Conservation (phyloP, 495 filamentous ascomycete genomes). For the Mycothermus thermophilus region DNA sequence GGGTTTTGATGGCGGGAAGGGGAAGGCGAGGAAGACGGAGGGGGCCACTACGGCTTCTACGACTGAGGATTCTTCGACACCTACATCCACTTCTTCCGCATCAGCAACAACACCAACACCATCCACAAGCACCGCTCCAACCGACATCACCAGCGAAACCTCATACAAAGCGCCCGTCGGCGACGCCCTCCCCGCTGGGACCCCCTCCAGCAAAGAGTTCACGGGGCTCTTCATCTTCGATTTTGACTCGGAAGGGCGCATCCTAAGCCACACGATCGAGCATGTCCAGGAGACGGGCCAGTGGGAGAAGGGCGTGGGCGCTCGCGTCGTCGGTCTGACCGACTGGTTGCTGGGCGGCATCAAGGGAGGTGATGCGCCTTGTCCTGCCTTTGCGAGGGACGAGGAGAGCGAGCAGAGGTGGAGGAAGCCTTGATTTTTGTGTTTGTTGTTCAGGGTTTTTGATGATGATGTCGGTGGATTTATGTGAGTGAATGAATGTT, state of each 20-base stretch:
- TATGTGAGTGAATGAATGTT: too few relatives aligned
- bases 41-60: too few relatives aligned
- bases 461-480: too few relatives aligned
- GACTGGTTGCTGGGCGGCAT: constrained; percentile 72
- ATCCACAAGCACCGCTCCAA: neutral
- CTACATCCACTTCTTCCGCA: too few relatives aligned
- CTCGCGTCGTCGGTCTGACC: constrained; percentile 69
- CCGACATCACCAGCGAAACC: neutral
- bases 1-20: neutral
- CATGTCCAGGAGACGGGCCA: constrained; percentile 68
- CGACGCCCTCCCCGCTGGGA: neutral
- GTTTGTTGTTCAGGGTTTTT: neutral
- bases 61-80: too few relatives aligned
- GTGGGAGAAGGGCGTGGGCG: constrained; percentile 43
- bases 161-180: neutral
- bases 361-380: constrained; percentile 24
- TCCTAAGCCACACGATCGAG: constrained; percentile 82
- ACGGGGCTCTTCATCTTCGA: constrained; percentile 85
- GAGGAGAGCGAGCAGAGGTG: constrained; percentile 4
- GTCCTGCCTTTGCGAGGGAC: constrained; percentile 19
- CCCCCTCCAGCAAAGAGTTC: constrained; percentile 38
- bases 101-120: too few relatives aligned
- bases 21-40: neutral
- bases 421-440: neutral
- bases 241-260: constrained; percentile 79